Evolutionary conservation across 306 rosid species (phyloP).

Genomic region (Begonia masoniana): DNA sequence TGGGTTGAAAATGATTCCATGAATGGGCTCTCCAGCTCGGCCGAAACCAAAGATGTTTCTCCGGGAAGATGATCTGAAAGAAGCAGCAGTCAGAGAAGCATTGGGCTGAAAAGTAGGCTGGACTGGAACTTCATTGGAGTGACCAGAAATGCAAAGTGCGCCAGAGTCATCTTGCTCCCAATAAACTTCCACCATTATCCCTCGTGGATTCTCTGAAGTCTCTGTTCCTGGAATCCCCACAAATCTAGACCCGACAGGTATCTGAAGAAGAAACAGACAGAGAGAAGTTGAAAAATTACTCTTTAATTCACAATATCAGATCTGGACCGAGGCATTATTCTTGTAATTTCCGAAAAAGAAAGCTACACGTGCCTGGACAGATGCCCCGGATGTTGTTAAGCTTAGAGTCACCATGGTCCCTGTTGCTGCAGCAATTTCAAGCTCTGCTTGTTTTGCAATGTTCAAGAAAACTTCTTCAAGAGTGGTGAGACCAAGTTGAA

Average conservation of each 20-base stretch:
- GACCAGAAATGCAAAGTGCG: slow-evolving; percentile 52
- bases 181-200: slow-evolving; percentile 65
- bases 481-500: slow-evolving; percentile 72
- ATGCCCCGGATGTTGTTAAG: slow-evolving; percentile 44
- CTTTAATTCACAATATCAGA: no score
- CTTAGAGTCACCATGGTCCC: slow-evolving; percentile 44
- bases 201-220: slow-evolving; percentile 45
- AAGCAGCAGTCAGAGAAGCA: slow-evolving; percentile 16
- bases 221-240: slow-evolving; percentile 76
- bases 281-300: no score
- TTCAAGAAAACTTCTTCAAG: slow-evolving; percentile 89
- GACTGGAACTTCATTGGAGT: slow-evolving; percentile 37
- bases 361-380: slow-evolving; percentile 24
- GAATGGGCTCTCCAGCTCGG: slow-evolving; percentile 7
- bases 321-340: no score
- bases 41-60: slow-evolving; percentile 6
- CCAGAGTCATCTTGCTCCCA: slow-evolving; percentile 88
- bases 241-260: slow-evolving; percentile 60
- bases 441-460: slow-evolving; percentile 72
- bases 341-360: no score
- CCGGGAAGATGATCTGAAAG: slow-evolving; percentile 16
- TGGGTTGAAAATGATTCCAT: slow-evolving; percentile 50
- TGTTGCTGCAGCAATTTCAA: slow-evolving; percentile 67
- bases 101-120: slow-evolving; percentile 24
- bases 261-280: slow-evolving; percentile 21